These are phyloP conservation scores for Lichtheimia ornata DNA, from an alignment of 371 early-diverging fungal species.

Conservation along the genomic window DNA sequence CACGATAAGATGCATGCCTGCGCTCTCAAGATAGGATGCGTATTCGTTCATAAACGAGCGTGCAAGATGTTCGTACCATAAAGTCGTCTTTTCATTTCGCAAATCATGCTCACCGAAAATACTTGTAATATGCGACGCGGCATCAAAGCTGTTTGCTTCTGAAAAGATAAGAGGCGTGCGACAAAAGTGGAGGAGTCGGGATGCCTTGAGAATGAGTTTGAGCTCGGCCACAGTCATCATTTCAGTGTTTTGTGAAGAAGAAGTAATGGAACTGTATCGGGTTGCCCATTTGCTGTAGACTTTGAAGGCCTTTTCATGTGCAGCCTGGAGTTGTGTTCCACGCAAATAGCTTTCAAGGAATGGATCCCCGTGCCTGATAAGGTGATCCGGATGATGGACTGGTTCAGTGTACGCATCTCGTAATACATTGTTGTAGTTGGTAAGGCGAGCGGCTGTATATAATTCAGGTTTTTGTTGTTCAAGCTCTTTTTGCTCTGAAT, in stretches of 20 bases:
- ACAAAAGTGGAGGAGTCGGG: slow-evolving; percentile 66
- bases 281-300: slow-evolving; percentile 72
- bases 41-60: slow-evolving; percentile 66
- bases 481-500: slow-evolving; percentile 28
- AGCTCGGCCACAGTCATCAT: slow-evolving; percentile 59
- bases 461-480: not conserved
- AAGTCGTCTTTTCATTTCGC: slow-evolving; percentile 19
- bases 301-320: slow-evolving; percentile 65
- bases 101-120: not conserved
- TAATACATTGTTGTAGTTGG: slow-evolving; percentile 44
- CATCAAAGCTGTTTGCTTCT: slow-evolving; percentile 19
- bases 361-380: slow-evolving; percentile 59
- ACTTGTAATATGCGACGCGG: slow-evolving; percentile 7
- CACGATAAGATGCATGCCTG: slow-evolving; percentile 70
- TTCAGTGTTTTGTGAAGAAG: slow-evolving; percentile 32
- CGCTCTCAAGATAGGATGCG: slow-evolving; percentile 63
- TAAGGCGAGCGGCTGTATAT: slow-evolving; percentile 6
- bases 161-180: slow-evolving; percentile 65
- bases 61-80: slow-evolving; percentile 65
- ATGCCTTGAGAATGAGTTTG: slow-evolving; percentile 60
- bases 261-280: slow-evolving; percentile 28
- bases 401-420: slow-evolving; percentile 50
- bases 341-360: slow-evolving; percentile 57
- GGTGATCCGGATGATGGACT: slow-evolving; percentile 42
- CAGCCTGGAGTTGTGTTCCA: slow-evolving; percentile 57